Evolutionary conservation across 2,329 filamentous ascomycete genomes (phyloP).

Genomic region (Monilinia vaccinii-corymbosi): DNA sequence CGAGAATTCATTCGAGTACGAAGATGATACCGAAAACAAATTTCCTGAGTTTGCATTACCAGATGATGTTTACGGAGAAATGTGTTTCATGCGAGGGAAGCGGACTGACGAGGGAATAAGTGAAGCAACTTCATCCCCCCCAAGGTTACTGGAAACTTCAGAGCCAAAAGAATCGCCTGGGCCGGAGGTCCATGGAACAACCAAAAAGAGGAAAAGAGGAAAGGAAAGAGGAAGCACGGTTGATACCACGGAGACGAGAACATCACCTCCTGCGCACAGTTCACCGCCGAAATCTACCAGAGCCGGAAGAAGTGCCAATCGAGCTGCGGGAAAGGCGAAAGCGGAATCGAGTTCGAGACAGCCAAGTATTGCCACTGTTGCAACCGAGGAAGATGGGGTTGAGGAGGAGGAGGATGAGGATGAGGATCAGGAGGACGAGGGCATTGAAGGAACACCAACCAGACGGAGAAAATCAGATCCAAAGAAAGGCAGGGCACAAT

Average conservation of each 20-base stretch:
- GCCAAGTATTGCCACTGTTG: constrained; percentile 28
- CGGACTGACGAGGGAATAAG: constrained; percentile 14
- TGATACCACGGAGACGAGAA: constrained; percentile 40
- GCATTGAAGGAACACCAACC: constrained; percentile 24
- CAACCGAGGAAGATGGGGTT: constrained; percentile 29
- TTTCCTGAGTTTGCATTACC: constrained; percentile 62
- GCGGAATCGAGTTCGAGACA: constrained; percentile 31
- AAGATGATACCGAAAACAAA: constrained; percentile 45
- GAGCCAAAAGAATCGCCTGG: constrained; percentile 15
- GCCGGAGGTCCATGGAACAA: constrained; percentile 3
- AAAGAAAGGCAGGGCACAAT: constrained; percentile 17
- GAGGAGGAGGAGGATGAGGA: constrained; percentile 29
- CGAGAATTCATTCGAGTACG: constrained; percentile 45
- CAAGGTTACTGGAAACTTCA: constrained; percentile 21
- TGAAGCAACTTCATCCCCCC: constrained; percentile 31
- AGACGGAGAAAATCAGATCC: constrained; percentile 20
- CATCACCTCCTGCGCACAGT: constrained; percentile 31
- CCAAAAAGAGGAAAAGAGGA: constrained; percentile 28
- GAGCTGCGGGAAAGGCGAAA: constrained; percentile 36
- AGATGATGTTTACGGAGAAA: constrained; percentile 27
- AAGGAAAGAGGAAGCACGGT: constrained; percentile 39
- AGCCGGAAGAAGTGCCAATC: constrained; percentile 29
- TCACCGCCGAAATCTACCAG: constrained; percentile 34
- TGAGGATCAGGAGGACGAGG: constrained; percentile 32
- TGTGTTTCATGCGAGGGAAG: constrained; percentile 25